These are phyloP conservation scores for Pueraria montana DNA, from an alignment of 306 rosid genomes.

Conservation along the genomic window DNA sequence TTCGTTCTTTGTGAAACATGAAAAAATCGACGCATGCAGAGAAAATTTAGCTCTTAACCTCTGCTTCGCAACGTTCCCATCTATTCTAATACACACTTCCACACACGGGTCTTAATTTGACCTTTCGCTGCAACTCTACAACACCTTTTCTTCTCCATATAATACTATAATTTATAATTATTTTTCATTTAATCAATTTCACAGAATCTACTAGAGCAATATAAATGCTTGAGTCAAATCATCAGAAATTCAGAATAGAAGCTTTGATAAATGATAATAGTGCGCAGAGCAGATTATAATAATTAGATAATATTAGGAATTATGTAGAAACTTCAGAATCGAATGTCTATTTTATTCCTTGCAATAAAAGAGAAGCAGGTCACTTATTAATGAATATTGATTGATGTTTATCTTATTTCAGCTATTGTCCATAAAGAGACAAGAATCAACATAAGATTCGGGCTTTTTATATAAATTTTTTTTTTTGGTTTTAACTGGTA, in stretches of 20 bases:
- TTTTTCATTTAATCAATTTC: not conserved
- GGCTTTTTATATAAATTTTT: not conserved
- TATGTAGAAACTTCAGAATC: not conserved
- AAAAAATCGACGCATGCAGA: constrained; percentile 11
- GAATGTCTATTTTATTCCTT: not conserved
- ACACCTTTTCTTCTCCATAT: not conserved
- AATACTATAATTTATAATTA: not conserved
- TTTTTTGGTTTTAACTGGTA: not conserved
- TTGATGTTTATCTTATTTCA: not conserved
- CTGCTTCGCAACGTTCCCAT: constrained; percentile 27
- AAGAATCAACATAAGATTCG: not conserved
- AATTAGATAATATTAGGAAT: not conserved
- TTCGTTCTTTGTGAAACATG: not conserved
- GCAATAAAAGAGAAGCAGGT: not conserved
- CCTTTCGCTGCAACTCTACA: not conserved
- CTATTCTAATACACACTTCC: not conserved
- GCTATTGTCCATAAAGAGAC: not conserved
- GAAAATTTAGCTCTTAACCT: constrained; percentile 35
- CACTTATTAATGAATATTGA: not conserved
- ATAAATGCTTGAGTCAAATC: not conserved
- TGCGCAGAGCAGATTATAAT: not conserved
- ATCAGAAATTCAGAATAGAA: not conserved
- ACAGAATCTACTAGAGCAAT: not conserved
- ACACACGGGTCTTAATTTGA: not conserved
- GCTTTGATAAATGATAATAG: not conserved